Evolutionary conservation across 805 yeast genomes (phyloP).

Genomic region (Yarrowia sp.): DNA sequence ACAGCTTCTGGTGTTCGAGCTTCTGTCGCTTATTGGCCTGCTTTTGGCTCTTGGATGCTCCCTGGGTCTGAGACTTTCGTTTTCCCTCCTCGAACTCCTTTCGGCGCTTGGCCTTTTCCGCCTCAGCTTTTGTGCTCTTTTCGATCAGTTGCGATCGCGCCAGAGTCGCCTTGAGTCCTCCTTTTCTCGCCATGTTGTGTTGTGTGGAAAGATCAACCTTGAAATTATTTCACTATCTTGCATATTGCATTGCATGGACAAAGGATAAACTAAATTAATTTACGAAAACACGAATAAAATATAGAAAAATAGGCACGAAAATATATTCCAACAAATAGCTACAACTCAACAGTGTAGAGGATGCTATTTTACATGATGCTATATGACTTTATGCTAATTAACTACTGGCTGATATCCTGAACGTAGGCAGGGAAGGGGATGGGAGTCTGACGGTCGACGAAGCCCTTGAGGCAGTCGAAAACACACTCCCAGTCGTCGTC

Average conservation of each 20-base stretch:
- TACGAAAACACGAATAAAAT: no score
- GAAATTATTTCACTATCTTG: constrained; percentile 21
- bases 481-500: constrained; percentile 18
- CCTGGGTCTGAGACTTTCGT: constrained; percentile 49
- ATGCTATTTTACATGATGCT: background rate
- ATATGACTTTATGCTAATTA: background rate
- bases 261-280: no score
- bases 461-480: constrained; percentile 14
- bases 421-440: constrained; percentile 20
- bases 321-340: no score
- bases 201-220: constrained; percentile 1
- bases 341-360: no score
- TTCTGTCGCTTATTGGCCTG: constrained; percentile 29
- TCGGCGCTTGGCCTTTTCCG: constrained; percentile 24
- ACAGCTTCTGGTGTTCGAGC: constrained; percentile 34
- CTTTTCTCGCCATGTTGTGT: constrained; percentile 23
- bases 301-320: no score
- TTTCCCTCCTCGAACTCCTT: constrained; percentile 49
- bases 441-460: constrained; percentile 9
- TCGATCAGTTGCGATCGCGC: constrained; percentile 23
- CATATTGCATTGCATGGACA: constrained; percentile 13
- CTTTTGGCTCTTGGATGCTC: constrained; percentile 18
- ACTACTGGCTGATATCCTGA: background rate
- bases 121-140: constrained; percentile 21
- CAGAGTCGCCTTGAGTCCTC: constrained; percentile 28